Evolutionary conservation across 306 rosid species (phyloP).

Genomic region (Inga laurina): DNA sequence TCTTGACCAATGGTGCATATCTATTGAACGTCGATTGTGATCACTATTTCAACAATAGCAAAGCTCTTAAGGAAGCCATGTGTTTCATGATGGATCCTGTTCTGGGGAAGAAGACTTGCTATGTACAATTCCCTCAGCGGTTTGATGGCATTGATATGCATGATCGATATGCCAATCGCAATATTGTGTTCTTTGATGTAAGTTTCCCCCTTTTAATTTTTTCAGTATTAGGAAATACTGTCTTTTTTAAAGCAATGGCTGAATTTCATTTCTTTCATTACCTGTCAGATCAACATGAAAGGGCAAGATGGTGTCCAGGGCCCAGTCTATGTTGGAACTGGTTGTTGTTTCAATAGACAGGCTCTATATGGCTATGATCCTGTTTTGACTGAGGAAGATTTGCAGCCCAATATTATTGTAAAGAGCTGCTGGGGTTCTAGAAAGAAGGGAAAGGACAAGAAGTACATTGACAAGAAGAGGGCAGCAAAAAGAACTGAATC

Average conservation of each 20-base stretch:
- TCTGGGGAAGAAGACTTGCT: conserved; percentile 91
- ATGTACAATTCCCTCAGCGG: conserved; percentile 98
- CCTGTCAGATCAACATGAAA: conserved; percentile 89
- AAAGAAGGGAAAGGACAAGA: conserved; percentile 82
- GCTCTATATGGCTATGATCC: conserved; percentile 99
- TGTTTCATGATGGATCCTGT: conserved; percentile 99
- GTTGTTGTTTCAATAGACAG: conserved; percentile 99
- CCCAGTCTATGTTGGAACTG: conserved; percentile 99
- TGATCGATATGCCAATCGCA: conserved; percentile 99
- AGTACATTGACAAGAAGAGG: conserved; percentile 89
- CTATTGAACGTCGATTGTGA: conserved; percentile 98
- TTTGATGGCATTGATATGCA: conserved; percentile 98
- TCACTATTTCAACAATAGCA: conserved; percentile 97
- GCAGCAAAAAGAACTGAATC: conserved; percentile 86
- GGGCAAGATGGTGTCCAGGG: conserved; percentile 99
- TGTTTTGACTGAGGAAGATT: conserved; percentile 88
- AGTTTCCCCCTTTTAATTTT: conserved; percentile 32
- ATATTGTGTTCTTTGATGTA: conserved; percentile 98
- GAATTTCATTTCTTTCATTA: background rate
- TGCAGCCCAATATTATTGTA: conserved; percentile 88
- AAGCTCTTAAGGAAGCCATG: conserved; percentile 99
- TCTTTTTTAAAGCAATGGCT: conserved; percentile 19
- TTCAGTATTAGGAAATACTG: background rate
- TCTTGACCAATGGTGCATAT: conserved; percentile 97
- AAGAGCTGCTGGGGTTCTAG: conserved; percentile 99